phyloP scores from a whole-genome alignment of 2,329 filamentous ascomycete genomes.

The Alternaria infectoria region DNA sequence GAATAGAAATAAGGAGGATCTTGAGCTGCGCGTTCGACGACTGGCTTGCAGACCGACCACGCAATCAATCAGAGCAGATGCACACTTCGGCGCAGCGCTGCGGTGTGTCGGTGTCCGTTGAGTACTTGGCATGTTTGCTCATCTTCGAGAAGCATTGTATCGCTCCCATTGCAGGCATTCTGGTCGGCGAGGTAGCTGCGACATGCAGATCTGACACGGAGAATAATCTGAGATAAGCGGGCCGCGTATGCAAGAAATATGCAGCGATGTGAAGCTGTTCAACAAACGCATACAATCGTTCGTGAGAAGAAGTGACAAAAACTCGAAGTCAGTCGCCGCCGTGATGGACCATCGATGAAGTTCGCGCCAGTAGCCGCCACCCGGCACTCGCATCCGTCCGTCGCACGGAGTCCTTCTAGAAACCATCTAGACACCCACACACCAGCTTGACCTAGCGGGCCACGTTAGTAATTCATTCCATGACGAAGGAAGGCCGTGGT shows the following conservation, averaged over 20 bases:
- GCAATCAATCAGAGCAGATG: neutral
- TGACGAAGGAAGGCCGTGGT: neutral
- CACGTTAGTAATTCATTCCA: neutral
- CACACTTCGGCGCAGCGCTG: neutral
- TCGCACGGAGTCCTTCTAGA: neutral
- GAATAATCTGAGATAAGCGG: neutral
- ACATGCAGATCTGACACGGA: neutral
- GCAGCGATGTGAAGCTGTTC: neutral
- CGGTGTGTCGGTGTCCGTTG: neutral
- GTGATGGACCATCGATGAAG: neutral
- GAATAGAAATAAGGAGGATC: neutral
- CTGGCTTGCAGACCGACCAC: neutral
- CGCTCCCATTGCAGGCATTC: neutral
- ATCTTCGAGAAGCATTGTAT: slow-evolving; percentile 1
- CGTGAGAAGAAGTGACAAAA: neutral
- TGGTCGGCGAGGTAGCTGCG: slow-evolving; percentile 14
- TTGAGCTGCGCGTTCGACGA: neutral
- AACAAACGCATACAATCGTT: neutral
- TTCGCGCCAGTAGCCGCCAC: neutral
- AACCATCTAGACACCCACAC: neutral
- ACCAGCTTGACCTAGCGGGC: neutral
- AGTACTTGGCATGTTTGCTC: neutral
- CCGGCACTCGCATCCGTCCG: neutral
- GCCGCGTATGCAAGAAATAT: neutral
- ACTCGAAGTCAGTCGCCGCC: neutral